A percentile compares a stretch with the other conserved stretches of the same genome.
These are phyloP conservation scores for Macrophomina pseudophaseolina DNA, from an alignment of 2,329 filamentous ascomycete genomes.

Conservation along the genomic window DNA sequence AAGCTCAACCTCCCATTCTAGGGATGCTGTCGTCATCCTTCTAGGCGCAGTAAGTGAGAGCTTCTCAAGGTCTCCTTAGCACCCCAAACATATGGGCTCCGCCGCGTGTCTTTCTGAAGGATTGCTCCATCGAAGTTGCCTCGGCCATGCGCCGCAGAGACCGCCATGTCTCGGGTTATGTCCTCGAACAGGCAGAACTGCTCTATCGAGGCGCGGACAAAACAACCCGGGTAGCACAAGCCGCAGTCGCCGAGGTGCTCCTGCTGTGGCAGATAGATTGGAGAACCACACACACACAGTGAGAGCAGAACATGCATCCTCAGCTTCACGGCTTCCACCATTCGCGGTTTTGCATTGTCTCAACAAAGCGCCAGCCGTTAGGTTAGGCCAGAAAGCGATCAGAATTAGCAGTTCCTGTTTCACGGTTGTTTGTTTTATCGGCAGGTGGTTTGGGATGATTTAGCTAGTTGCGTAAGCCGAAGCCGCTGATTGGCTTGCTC, in stretches of 20 bases:
- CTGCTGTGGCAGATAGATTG: conserved; percentile 16
- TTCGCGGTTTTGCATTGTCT: neutral
- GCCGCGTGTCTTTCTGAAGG: conserved; percentile 10
- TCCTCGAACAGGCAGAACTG: conserved; percentile 1
- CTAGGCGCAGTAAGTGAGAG: neutral
- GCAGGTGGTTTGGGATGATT: neutral
- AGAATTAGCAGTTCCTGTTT: neutral
- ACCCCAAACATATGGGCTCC: neutral
- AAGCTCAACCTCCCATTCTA: neutral
- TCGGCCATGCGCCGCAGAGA: conserved; percentile 5
- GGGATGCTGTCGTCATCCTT: conserved; percentile 4
- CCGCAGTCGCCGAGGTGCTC: neutral
- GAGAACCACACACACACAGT: neutral
- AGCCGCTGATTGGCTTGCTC: neutral
- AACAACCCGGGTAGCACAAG: neutral
- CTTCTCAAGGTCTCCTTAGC: neutral
- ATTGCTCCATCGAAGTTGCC: neutral
- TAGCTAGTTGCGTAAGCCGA: neutral
- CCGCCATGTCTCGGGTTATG: conserved; percentile 12
- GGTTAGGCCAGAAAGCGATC: neutral
- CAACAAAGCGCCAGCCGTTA: no score
- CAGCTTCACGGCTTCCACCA: neutral
- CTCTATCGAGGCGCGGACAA: neutral
- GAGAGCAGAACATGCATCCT: neutral
- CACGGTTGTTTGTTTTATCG: neutral